Evolutionary conservation across 495 filamentous ascomycete genomes (phyloP).

Genomic region (Parachaetomium inaequale): DNA sequence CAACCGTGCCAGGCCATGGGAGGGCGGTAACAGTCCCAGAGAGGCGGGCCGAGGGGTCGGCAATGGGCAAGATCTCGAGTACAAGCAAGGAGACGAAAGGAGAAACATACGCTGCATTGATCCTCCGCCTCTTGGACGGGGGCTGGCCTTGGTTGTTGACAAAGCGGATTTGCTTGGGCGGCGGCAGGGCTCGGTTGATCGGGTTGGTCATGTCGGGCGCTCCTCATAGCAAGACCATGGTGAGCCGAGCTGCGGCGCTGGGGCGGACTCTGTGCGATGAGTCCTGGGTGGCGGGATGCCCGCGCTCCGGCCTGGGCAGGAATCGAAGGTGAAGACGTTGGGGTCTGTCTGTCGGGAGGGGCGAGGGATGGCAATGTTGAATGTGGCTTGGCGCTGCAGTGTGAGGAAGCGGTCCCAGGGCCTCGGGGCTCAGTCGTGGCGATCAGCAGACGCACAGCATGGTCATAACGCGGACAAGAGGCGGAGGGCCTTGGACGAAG

Average conservation of each 20-base stretch:
- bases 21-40: neutral
- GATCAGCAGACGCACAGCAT: constrained; percentile 27
- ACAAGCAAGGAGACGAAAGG: neutral
- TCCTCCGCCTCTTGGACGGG: constrained; percentile 73
- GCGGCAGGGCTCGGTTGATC: constrained; percentile 42
- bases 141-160: constrained; percentile 79
- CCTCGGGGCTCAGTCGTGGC: constrained; percentile 13
- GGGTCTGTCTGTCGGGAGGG: neutral
- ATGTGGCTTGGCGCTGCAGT: constrained; percentile 13
- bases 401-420: neutral
- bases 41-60: neutral
- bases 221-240: constrained; percentile 34
- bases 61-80: neutral
- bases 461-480: constrained; percentile 29
- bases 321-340: neutral
- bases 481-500: constrained; percentile 21
- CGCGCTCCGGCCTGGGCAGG: neutral
- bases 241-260: constrained; percentile 18
- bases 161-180: constrained; percentile 64
- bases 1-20: neutral
- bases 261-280: constrained; percentile 12
- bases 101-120: constrained; percentile 70
- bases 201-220: constrained; percentile 40
- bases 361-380: neutral
- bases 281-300: constrained; percentile 14